Conservation (phyloP, 306 rosid genomes). For the Vigna nakashimae region DNA sequence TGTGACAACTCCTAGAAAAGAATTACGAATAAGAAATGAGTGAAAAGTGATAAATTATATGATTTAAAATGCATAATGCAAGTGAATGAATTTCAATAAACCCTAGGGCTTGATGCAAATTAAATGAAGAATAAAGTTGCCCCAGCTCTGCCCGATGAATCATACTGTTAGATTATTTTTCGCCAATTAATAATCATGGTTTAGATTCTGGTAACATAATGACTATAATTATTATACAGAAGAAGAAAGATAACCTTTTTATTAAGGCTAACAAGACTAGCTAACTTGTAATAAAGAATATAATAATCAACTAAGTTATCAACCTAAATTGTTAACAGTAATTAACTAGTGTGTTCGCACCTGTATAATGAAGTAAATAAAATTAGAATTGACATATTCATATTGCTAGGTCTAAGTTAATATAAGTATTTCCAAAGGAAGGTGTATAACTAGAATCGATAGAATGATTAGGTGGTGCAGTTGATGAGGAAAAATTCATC, state of each 20-base stretch:
- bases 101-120: neutral
- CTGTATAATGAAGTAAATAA: neutral
- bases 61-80: neutral
- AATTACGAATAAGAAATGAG: neutral
- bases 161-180: no score
- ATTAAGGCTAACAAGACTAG: neutral
- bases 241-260: neutral
- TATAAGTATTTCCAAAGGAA: constrained; percentile 28
- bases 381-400: constrained; percentile 28
- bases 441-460: constrained; percentile 36
- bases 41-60: neutral
- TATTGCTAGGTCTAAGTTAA: constrained; percentile 72
- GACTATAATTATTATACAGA: neutral
- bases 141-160: no score
- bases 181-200: no score
- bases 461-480: constrained; percentile 24
- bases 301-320: neutral
- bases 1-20: neutral
- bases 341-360: neutral
- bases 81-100: neutral
- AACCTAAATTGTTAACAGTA: constrained; percentile 2
- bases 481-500: constrained; percentile 21
- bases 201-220: no score
- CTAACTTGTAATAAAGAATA: constrained; percentile 30
- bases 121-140: no score